Evolutionary conservation across 2,329 filamentous ascomycete species (phyloP).

Genomic region (Ophiostoma tasmaniense): DNA sequence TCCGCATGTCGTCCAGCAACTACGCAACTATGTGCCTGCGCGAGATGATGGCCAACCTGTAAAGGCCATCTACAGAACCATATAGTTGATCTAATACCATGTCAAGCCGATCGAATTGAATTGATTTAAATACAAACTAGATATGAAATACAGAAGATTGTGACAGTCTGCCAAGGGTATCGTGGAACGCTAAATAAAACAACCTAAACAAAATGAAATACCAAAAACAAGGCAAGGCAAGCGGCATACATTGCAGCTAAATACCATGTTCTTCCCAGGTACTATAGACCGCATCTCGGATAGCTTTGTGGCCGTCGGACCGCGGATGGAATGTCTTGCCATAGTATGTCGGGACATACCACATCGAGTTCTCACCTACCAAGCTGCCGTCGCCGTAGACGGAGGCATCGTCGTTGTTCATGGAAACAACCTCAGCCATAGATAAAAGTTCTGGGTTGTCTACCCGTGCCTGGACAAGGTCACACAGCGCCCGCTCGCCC

Average conservation of each 20-base stretch:
- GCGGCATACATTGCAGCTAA: background rate
- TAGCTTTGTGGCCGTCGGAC: slow-evolving; percentile 32
- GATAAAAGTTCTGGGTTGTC: background rate
- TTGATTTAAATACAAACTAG: too few relatives aligned
- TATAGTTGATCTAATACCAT: background rate
- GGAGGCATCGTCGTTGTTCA: background rate
- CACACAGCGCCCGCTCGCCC: background rate
- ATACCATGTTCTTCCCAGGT: slow-evolving; percentile 24
- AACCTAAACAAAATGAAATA: background rate
- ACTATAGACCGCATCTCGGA: slow-evolving; percentile 30
- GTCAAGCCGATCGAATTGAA: background rate
- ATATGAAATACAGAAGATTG: background rate
- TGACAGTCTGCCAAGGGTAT: background rate
- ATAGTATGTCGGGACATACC: slow-evolving; percentile 25
- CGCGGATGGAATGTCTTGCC: slow-evolving; percentile 24
- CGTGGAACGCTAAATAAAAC: background rate
- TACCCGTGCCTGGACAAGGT: background rate
- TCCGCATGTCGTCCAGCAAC: slow-evolving; percentile 31
- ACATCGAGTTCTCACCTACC: slow-evolving; percentile 32
- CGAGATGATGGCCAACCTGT: slow-evolving; percentile 27
- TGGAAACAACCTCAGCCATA: background rate
- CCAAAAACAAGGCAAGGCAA: background rate
- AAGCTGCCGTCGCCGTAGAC: background rate
- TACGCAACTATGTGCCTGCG: slow-evolving; percentile 33
- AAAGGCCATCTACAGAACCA: background rate